Conservation (phyloP, 2,329 filamentous ascomycete species). For the Verticillium albo-atrum region DNA sequence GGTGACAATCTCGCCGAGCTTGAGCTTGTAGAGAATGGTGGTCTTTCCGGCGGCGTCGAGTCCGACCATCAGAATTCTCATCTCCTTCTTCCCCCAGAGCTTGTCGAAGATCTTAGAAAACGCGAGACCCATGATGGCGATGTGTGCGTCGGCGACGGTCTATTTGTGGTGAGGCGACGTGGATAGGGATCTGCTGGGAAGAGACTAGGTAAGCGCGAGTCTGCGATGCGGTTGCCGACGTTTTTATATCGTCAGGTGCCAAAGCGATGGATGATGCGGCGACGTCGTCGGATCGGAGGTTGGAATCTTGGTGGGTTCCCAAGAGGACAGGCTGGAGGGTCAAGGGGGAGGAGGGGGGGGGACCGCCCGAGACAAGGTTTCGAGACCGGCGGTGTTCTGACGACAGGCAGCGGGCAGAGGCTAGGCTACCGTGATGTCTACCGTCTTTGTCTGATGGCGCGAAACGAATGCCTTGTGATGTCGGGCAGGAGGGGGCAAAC, state of each 20-base stretch:
- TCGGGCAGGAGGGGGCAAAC: not conserved
- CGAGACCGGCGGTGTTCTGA: not conserved
- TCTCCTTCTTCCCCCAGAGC: slow-evolving; percentile 99
- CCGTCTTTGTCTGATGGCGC: not conserved
- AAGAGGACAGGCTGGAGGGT: slow-evolving; percentile 4
- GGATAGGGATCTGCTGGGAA: slow-evolving; percentile 10
- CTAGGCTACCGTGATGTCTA: not conserved
- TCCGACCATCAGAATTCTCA: slow-evolving; percentile 99
- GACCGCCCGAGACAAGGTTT: slow-evolving; percentile 1
- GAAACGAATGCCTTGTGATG: not conserved
- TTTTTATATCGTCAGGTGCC: not conserved
- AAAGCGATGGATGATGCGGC: slow-evolving; percentile 15
- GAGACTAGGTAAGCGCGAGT: slow-evolving; percentile 7
- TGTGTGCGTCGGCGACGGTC: slow-evolving; percentile 27
- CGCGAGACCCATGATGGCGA: slow-evolving; percentile 91
- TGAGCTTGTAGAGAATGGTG: slow-evolving; percentile 99
- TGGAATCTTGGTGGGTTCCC: not conserved
- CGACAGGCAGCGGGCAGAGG: not conserved
- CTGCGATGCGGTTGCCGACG: not conserved
- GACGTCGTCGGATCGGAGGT: slow-evolving; percentile 22
- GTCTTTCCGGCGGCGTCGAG: slow-evolving; percentile 99
- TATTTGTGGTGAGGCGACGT: slow-evolving; percentile 26
- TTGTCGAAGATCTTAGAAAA: slow-evolving; percentile 96
- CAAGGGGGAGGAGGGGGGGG: not conserved
- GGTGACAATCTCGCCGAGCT: slow-evolving; percentile 98